Conservation (phyloP, 495 filamentous ascomycete genomes). For the Hypomontagnella submonticulosa region DNA sequence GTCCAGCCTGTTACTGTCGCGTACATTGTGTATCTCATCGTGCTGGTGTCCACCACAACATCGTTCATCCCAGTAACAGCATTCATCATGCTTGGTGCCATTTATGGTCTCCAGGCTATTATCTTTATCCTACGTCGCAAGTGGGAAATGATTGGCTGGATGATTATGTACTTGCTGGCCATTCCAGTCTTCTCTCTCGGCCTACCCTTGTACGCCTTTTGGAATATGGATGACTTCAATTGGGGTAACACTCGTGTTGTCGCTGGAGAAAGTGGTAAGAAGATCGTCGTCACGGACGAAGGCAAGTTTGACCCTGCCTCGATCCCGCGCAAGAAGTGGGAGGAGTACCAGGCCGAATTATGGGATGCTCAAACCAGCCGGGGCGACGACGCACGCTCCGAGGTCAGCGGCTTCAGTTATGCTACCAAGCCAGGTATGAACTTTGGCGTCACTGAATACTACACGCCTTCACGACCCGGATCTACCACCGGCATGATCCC, state of each 20-base stretch:
- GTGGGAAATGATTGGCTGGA: constrained; percentile 99
- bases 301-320: constrained; percentile 95
- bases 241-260: constrained; percentile 98
- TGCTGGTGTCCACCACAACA: constrained; percentile 69
- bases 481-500: constrained; percentile 72
- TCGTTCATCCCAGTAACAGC: constrained; percentile 80
- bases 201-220: constrained; percentile 95
- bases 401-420: constrained; percentile 90
- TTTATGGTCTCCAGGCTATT: constrained; percentile 96
- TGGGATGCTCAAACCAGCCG: constrained; percentile 91
- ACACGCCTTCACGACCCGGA: constrained; percentile 72
- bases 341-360: constrained; percentile 96
- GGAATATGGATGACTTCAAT: constrained; percentile 99
- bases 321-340: constrained; percentile 98
- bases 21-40: constrained; percentile 91
- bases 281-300: constrained; percentile 95
- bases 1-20: constrained; percentile 92
- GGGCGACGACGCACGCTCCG: constrained; percentile 85
- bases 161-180: constrained; percentile 94
- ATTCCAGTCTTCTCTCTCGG: constrained; percentile 92
- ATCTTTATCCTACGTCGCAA: constrained; percentile 96
- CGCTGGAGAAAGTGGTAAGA: constrained; percentile 92
- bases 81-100: constrained; percentile 89
- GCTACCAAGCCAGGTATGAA: constrained; percentile 80
- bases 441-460: constrained; percentile 69